phyloP scores from a whole-genome alignment of 768 basidiomycete species.

The Podaxis sp. region DNA sequence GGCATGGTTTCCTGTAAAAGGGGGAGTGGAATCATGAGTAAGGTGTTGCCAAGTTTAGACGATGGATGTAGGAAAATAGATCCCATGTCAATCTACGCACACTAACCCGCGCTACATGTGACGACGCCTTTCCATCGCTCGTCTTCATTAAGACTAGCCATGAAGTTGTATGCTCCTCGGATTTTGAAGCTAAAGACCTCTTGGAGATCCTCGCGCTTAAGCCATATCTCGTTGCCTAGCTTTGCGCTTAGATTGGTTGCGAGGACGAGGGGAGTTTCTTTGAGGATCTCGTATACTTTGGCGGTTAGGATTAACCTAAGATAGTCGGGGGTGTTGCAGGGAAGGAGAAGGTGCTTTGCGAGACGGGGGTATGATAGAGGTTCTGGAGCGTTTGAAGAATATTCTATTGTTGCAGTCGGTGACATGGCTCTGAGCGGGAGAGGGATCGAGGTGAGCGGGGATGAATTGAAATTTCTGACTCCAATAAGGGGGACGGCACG shows the following conservation, averaged over 20 bases:
- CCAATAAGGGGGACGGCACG: slow-evolving; percentile 1
- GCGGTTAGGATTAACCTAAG: slow-evolving; percentile 85
- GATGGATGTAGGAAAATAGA: slow-evolving; percentile 14
- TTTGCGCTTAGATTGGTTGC: slow-evolving; percentile 85
- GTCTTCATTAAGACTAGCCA: slow-evolving; percentile 84
- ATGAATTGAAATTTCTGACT: slow-evolving; percentile 9
- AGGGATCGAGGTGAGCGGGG: slow-evolving; percentile 8
- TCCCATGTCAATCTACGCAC: slow-evolving; percentile 39
- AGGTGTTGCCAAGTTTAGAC: background rate
- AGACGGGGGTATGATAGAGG: slow-evolving; percentile 70
- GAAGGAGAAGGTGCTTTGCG: slow-evolving; percentile 60
- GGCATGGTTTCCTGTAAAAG: slow-evolving; percentile 85
- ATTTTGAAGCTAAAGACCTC: slow-evolving; percentile 99
- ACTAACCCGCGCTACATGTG: slow-evolving; percentile 97
- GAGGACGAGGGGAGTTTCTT: slow-evolving; percentile 86
- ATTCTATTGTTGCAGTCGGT: slow-evolving; percentile 59
- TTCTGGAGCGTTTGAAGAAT: slow-evolving; percentile 66
- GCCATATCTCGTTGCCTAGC: slow-evolving; percentile 91
- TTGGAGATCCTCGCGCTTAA: slow-evolving; percentile 96
- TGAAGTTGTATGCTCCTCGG: slow-evolving; percentile 97
- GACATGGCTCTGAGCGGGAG: slow-evolving; percentile 30
- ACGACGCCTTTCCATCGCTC: slow-evolving; percentile 98
- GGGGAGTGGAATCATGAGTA: background rate
- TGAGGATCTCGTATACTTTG: slow-evolving; percentile 87
- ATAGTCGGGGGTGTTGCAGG: slow-evolving; percentile 79